Percentiles rank a stretch among this genome's conserved stretches.
These are phyloP conservation scores for Pleoardoris graminearum DNA, from an alignment of 2,329 filamentous ascomycete species.

Conservation along the genomic window DNA sequence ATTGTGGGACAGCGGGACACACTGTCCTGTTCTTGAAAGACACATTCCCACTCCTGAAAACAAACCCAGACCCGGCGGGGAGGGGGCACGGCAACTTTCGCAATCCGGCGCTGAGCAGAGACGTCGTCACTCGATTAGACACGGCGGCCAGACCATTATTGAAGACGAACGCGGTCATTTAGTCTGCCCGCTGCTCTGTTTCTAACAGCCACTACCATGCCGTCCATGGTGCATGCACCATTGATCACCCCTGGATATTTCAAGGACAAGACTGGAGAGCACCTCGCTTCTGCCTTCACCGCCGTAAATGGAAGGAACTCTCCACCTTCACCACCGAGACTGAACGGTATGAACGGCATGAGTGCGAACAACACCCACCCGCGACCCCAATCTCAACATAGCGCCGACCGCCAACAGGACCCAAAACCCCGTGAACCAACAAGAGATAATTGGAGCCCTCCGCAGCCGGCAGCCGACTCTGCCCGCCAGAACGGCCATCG, in stretches of 20 bases:
- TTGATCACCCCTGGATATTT: constrained; percentile 35
- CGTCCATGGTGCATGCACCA: constrained; percentile 39
- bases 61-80: constrained; percentile 2
- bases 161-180: constrained; percentile 1
- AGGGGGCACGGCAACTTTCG: constrained; percentile 5
- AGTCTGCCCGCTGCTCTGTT: constrained; percentile 7
- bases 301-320: constrained; percentile 42
- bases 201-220: constrained; percentile 32
- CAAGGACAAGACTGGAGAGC: constrained; percentile 31
- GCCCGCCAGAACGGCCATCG: constrained; percentile 19
- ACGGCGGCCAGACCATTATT: background rate
- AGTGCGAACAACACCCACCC: constrained; percentile 18
- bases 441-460: constrained; percentile 25
- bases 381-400: constrained; percentile 17
- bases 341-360: constrained; percentile 25
- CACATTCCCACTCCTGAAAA: constrained; percentile 8
- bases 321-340: constrained; percentile 24
- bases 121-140: constrained; percentile 13
- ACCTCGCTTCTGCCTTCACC: constrained; percentile 39
- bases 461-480: constrained; percentile 18
- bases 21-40: constrained; percentile 9
- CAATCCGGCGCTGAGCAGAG: constrained; percentile 5
- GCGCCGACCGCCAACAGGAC: constrained; percentile 19
- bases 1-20: constrained; percentile 20
- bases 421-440: constrained; percentile 22